Evolutionary conservation across 2,329 filamentous ascomycete genomes (phyloP), one percentile per base, ranked within the genome.

Genomic region (Akanthomyces muscarius): DNA sequence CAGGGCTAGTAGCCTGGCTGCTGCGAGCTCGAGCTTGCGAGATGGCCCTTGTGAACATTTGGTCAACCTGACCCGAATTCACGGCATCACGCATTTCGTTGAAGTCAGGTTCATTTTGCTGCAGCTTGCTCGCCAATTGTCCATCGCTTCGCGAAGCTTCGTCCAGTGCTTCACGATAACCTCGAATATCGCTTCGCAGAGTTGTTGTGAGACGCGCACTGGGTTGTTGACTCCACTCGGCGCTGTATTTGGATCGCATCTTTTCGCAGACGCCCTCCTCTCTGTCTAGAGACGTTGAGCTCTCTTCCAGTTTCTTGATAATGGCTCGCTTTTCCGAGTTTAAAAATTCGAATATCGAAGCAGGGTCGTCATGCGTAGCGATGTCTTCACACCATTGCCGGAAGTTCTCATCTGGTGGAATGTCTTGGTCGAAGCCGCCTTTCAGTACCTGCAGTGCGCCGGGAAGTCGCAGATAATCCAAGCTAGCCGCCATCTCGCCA

Each of bases 251-350:
- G 14, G 92, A 96, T 53, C 95, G 86, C 95, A 99, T 99, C 81
- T 98, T 99, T 75, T 99, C 95, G 74, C 95, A 99, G 0, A 98
- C 91, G 62, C 91, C 96, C 77, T 98, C 96, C 75, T 99, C 95
- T 87, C 95, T 92, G 68, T 99, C 95, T 48, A 99, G 78, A 70
- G 96, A 90, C 73, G 96, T 96, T 62, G 88, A 87, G 69, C 91
- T 91, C 63, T 85, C 86, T 63, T 97, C 92, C 62, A 99, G 76
- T 3, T 87, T 84, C 3, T 82, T 81, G 30, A 91, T 74, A 14
- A 97, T 90, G 1, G 85, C 83, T 21, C 90, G 85, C 74, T 94
- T 96, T 69, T 95, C 90, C 30, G 86, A 83, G 66, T 89, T 87
- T 51, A 99, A 77, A 52, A 86, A 84, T 48, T 96, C 91, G 68